Base-by-base conservation (phyloP, 2,329 filamentous ascomycete species). In the Diaporthe vexans region DNA sequence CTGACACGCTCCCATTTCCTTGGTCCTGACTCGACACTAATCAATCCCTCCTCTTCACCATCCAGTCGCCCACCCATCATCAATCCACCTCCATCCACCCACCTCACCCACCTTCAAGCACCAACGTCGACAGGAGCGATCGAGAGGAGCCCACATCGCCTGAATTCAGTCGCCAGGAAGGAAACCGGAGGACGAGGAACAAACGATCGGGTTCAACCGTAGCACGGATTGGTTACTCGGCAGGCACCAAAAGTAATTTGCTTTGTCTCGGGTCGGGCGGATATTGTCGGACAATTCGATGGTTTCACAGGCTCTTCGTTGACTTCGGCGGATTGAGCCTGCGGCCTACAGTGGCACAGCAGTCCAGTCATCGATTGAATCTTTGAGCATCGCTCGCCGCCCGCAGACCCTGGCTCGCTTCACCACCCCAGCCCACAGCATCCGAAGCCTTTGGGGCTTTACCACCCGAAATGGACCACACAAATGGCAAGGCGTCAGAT, bases 311-410 rank as follows among this genome's bases (percentile, higher is more conserved):
- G 69, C 43, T 52, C 40, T 43, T 43, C 48, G 33, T 65, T 59
- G 24, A 73, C 59, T 68, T 65, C 74, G 72, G 74, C 74, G 43
- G 72, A 76, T 76, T 65, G 74, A 76, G 69, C 74, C 74, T 72
- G 61, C 72, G 56, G 63, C 57, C 69, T 40, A 65, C 33, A 51
- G 67, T 56, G 67, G 43, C 61, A 58, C 72, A 43, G n/a, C 35
- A 52, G 40, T 26, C 29, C 73, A 37, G 54, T 33, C 63, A 72
- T 59, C 61, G 35, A 71, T 67, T 61, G 17, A 40, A 61, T 48
- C 24, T 37, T 54, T 29, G 43, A 73, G 35, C 24, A n/a, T 57
- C 26, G 21, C 26, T 24, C 21, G 11, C 51, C 21, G 33, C 24
- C 43, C 33, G 29, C 59, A 37, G 33, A 35, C 56, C 37, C 48